Evolutionary conservation across 176 grass and related monocot species (phyloP).

Genomic region (Aegilops tauschii): DNA sequence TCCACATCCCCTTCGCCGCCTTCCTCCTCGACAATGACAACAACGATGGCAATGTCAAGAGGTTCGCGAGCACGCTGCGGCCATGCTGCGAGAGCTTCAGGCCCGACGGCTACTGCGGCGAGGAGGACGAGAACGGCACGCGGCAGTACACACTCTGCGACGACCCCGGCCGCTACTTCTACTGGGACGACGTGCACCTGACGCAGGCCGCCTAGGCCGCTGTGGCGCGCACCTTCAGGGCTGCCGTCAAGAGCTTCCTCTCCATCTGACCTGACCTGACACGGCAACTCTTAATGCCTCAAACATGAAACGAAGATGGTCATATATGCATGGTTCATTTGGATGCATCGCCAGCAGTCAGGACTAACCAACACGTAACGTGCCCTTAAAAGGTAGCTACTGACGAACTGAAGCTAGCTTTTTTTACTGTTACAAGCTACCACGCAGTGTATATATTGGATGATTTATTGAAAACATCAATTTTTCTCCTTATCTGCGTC

Average conservation of each 20-base stretch:
- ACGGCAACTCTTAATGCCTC: too few relatives aligned
- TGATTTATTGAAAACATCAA: too few relatives aligned
- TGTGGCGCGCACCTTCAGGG: slow-evolving; percentile 40
- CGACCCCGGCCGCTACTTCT: slow-evolving; percentile 49
- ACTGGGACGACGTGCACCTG: slow-evolving; percentile 80
- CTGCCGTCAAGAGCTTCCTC: slow-evolving; percentile 39
- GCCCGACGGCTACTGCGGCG: slow-evolving; percentile 55
- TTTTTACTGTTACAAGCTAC: too few relatives aligned
- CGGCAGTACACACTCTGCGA: slow-evolving; percentile 51
- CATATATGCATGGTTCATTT: too few relatives aligned
- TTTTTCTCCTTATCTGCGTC: too few relatives aligned
- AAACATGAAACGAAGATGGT: too few relatives aligned
- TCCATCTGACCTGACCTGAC: not conserved
- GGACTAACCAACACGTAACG: too few relatives aligned
- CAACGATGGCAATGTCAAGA: too few relatives aligned
- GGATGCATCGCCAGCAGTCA: too few relatives aligned
- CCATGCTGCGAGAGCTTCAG: slow-evolving; percentile 65
- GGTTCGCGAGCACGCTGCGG: slow-evolving; percentile 38
- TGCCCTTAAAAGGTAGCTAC: too few relatives aligned
- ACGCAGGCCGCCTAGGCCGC: slow-evolving; percentile 83
- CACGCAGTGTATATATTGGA: too few relatives aligned
- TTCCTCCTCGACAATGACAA: not conserved
- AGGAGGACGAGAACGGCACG: slow-evolving; percentile 59
- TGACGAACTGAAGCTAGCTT: too few relatives aligned
- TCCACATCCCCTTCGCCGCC: slow-evolving; percentile 48